Percentiles rank a stretch among this genome's conserved stretches.
phyloP scores from a whole-genome alignment of 306 rosid species.

The Medicago ruthenica region DNA sequence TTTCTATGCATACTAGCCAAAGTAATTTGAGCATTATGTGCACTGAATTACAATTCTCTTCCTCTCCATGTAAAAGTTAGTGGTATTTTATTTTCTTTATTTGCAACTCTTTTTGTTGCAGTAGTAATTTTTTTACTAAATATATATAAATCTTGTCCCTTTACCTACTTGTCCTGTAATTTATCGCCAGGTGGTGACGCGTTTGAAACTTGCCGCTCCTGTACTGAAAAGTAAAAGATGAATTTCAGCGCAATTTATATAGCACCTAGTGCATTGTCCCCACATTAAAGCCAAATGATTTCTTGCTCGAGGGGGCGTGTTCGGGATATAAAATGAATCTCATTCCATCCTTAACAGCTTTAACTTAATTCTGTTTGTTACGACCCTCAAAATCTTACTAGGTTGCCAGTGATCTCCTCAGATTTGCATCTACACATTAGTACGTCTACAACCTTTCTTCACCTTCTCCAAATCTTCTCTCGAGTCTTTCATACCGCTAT shows the following conservation, averaged over 20 bases:
- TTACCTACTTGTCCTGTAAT: background rate
- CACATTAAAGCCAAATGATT: constrained; percentile 2
- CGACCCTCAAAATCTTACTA: background rate
- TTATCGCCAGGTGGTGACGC: background rate
- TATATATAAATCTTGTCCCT: background rate
- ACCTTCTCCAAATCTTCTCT: background rate
- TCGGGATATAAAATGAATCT: background rate
- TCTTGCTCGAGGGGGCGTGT: background rate
- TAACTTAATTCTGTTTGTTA: constrained; percentile 9
- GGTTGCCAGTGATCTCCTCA: constrained; percentile 6
- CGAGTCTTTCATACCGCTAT: background rate
- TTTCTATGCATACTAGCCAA: background rate
- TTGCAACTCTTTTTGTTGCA: background rate
- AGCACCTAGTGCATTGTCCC: background rate
- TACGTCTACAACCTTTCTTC: background rate
- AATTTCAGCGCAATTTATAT: background rate
- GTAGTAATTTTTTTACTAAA: background rate
- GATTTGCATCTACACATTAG: background rate
- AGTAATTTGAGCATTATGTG: background rate
- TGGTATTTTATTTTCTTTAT: background rate
- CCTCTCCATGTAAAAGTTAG: background rate
- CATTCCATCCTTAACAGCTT: constrained; percentile 1
- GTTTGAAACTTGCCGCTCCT: background rate
- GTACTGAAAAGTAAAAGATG: constrained; percentile 2
- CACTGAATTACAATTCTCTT: background rate